Evolutionary conservation across 495 filamentous ascomycete genomes (phyloP).

Genomic region (Venustampulla echinocandica): DNA sequence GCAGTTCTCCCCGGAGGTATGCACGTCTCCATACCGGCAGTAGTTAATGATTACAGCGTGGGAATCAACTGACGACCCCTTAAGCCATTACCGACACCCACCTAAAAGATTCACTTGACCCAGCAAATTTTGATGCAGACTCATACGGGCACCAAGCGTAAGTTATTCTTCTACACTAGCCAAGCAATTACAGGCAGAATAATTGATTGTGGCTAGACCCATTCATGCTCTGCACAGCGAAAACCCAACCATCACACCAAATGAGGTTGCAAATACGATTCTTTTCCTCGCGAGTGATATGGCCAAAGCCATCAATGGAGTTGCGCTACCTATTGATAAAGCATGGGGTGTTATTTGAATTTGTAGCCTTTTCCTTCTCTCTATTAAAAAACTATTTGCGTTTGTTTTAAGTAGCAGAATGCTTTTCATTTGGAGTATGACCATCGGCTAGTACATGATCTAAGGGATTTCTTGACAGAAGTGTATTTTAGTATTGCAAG

Average conservation of each 20-base stretch:
- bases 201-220: conserved; percentile 17
- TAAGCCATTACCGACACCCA: conserved; percentile 4
- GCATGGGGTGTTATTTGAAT: conserved; percentile 19
- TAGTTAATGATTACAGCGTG: neutral
- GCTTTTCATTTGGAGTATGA: too few species aligned
- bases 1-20: conserved; percentile 26
- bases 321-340: conserved; percentile 29
- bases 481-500: too few species aligned
- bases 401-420: too few species aligned
- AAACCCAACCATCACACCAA: conserved; percentile 18
- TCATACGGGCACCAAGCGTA: conserved; percentile 1
- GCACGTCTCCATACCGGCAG: neutral
- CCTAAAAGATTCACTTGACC: neutral
- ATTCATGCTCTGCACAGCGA: conserved; percentile 25
- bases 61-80: neutral
- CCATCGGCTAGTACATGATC: too few species aligned
- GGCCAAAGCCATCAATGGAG: conserved; percentile 29
- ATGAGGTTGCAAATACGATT: conserved; percentile 30
- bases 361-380: too few species aligned
- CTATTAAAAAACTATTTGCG: too few species aligned
- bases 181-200: too few species aligned
- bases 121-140: conserved; percentile 9
- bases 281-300: conserved; percentile 30
- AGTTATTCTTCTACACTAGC: too few species aligned
- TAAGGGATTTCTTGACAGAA: too few species aligned